Percentiles rank a stretch among this genome's conserved stretches.
Evolutionary conservation across 352 stramenopile species (phyloP).

Genomic region (Bremia lactucae): DNA sequence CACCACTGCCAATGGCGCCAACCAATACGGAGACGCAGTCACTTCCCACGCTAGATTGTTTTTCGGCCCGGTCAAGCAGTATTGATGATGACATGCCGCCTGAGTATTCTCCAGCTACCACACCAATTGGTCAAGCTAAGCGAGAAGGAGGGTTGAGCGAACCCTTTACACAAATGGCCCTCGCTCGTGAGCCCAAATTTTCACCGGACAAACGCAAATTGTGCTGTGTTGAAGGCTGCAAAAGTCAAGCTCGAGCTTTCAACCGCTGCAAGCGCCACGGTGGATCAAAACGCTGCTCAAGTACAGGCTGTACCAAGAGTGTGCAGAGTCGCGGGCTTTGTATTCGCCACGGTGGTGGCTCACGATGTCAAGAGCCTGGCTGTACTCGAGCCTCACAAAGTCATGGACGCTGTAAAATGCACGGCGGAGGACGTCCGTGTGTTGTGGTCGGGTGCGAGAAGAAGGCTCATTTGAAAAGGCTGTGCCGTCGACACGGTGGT

Average conservation of each 20-base stretch:
- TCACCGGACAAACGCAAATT: constrained; percentile 63
- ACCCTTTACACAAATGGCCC: constrained; percentile 15
- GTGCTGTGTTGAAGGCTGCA: constrained; percentile 64
- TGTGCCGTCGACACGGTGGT: constrained; percentile 77
- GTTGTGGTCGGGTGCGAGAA: constrained; percentile 66
- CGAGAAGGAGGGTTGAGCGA: constrained; percentile 8
- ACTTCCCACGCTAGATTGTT: constrained; percentile 1
- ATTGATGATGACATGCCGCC: background rate
- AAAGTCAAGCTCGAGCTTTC: constrained; percentile 70
- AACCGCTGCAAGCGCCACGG: constrained; percentile 81
- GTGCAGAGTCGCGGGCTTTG: constrained; percentile 62
- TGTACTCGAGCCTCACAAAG: constrained; percentile 55
- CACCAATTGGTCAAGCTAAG: constrained; percentile 4
- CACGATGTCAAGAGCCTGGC: constrained; percentile 51
- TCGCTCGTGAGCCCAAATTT: constrained; percentile 31
- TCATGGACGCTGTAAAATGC: constrained; percentile 57
- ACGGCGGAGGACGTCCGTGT: constrained; percentile 40
- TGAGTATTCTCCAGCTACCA: background rate
- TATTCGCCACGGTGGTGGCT: constrained; percentile 65
- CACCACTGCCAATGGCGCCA: background rate
- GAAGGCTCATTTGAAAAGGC: constrained; percentile 69
- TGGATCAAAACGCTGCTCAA: constrained; percentile 73
- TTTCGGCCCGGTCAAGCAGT: background rate
- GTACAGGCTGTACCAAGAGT: constrained; percentile 62
- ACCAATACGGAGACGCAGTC: background rate